These are phyloP conservation scores for Aspergillus floridensis DNA, from an alignment of 2,329 filamentous ascomycete genomes.

Conservation along the genomic window DNA sequence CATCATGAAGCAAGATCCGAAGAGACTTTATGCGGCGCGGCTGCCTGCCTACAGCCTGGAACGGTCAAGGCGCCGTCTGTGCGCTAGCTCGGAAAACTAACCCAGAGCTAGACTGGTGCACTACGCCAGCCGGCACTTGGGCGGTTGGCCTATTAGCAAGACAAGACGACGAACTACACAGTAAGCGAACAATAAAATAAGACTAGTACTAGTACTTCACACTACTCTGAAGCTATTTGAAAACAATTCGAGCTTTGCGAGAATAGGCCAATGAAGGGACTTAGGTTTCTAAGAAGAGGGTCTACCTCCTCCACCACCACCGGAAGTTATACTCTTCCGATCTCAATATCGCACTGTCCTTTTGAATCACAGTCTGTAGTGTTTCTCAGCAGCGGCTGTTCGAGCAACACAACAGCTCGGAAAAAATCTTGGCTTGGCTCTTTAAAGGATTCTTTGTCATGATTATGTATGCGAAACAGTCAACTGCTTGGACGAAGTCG, in stretches of 20 bases:
- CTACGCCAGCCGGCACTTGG: background rate
- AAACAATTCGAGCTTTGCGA: background rate
- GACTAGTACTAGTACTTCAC: background rate
- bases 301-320: no score
- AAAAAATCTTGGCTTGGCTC: background rate
- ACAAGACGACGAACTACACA: background rate
- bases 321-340: no score
- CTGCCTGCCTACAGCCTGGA: background rate
- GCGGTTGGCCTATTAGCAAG: background rate
- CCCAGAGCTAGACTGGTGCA: background rate
- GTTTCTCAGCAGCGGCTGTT: no score
- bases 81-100: background rate
- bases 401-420: no score
- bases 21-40: background rate
- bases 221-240: background rate
- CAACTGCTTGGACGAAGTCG: background rate
- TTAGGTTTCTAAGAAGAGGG: no score
- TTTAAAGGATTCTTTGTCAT: background rate
- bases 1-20: background rate
- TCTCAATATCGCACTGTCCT: no score
- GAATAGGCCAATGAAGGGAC: background rate
- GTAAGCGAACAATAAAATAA: background rate
- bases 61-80: constrained; percentile 4
- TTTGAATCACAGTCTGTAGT: no score
- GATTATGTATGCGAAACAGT: background rate